Evolutionary conservation across 2,329 filamentous ascomycete species (phyloP), one percentile per base, ranked within the genome.

Genomic region (Arachnomyces sp.): DNA sequence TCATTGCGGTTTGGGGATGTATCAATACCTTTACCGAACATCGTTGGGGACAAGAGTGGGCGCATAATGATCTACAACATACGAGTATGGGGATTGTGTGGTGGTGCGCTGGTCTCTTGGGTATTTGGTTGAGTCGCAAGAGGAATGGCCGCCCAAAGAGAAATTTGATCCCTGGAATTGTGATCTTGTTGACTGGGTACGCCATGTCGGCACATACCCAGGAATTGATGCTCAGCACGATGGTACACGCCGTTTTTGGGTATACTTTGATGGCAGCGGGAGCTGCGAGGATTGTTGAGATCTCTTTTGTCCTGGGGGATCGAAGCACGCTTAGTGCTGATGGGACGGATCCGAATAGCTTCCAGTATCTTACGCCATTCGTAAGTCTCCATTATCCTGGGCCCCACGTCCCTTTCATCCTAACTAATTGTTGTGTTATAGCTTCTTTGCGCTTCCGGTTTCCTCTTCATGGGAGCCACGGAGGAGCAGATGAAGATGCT

Each of bases 71-170:
- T 61, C 79, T 94, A 67, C 90, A 98, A 62, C 92, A 98, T 63
- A 98, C 92, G 0, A 86, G 84, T n/a, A 96, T 98, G 90, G 92
- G 92, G n/a, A 79, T 98, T 46, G 80, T 98, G 38, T 98, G 92
- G 92, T 98, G 90, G 90, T 84, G 81, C 53, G 90, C 92, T 6
- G 92, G 92, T 16, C 68, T 98, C 20, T 76, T 90, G 8, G 92
- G 92, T 31, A 75, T 98, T 38, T 98, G 90, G 92, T 72, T 98
- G 30, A 94, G 87, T 60, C 77, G 79, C 47, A 86, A 82, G 58
- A 79, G 86, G 42, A 80, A 90, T 47, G 90, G 92, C 38, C 74
- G 79, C 31, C 89, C 92, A 7, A 88, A 90, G 71, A 78, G 92
- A 51, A 98, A 98, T 66, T 79, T 98, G 45, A 80, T 98, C 40